Conservation (phyloP, 2,329 filamentous ascomycete species). For the Scopulariopsis brevicaulis region DNA sequence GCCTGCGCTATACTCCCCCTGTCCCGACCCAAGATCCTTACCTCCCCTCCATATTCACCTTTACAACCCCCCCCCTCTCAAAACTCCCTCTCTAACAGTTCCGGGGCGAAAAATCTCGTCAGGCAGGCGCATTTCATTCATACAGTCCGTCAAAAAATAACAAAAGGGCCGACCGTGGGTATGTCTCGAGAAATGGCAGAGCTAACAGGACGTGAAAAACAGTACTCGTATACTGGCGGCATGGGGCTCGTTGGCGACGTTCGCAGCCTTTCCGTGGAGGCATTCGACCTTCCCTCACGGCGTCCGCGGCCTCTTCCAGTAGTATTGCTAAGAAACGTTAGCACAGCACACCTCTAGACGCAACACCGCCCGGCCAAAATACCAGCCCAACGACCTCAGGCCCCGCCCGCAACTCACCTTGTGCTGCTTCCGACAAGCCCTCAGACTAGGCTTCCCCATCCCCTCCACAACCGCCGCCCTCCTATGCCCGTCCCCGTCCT, state of each 20-base stretch:
- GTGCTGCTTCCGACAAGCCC: conserved; percentile 88
- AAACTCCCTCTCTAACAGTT: neutral
- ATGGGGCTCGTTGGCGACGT: too few species aligned
- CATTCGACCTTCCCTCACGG: conserved; percentile 25
- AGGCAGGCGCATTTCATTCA: too few species aligned
- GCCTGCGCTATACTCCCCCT: conserved; percentile 1
- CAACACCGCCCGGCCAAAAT: neutral
- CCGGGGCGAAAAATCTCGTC: too few species aligned
- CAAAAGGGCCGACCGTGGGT: too few species aligned
- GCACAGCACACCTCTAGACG: neutral
- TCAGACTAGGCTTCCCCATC: conserved; percentile 76
- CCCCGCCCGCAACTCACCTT: conserved; percentile 56
- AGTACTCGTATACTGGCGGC: too few species aligned
- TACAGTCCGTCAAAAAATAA: too few species aligned
- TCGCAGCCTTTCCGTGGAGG: neutral
- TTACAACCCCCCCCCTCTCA: neutral
- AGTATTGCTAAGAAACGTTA: conserved; percentile 47
- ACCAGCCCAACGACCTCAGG: too few species aligned
- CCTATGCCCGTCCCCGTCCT: conserved; percentile 68
- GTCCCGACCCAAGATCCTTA: neutral
- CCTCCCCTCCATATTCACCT: neutral
- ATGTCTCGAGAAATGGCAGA: too few species aligned
- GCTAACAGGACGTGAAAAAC: too few species aligned
- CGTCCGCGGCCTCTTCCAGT: conserved; percentile 54
- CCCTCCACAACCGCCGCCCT: conserved; percentile 76